Evolutionary conservation across 805 yeast species (phyloP), one percentile per base, ranked within the genome.

Genomic region (Sugiyamaella chiloensis): DNA sequence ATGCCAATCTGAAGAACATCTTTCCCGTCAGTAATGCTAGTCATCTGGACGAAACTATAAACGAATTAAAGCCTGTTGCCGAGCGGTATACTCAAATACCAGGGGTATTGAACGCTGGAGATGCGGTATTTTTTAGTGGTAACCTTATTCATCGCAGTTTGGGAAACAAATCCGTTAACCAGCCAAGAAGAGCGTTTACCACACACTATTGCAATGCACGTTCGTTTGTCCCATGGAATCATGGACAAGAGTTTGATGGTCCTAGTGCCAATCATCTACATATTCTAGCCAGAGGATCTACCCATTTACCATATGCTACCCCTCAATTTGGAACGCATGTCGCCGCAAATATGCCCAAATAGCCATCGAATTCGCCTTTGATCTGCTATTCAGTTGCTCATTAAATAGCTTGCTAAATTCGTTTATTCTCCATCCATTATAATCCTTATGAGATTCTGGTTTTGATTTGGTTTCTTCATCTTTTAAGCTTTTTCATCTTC

Each of bases 261-360:
- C 21, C 14, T 19, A 34, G 37, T 19, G 37, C 37, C 21, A 34
- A 34, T 7, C 9, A 34, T 8, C 5, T 34, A 19, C 37, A 34
- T 34, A 34, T 34, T 34, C 20, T 34, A 19, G 37, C 37, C 37
- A 12, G 37, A 34, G 37, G 37, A 34, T 19, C 14, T 21, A 34
- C 37, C 16, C 37, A 34, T 4, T 21, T 34, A 12, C 20, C 37
- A 19, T 34, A 34, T 19, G 37, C 7, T 16, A 14, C 12, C 4
- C 37, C 37, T 16, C 14, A 19, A 19, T 34, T 34, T 34, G 37
- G 37, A 19, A 34, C 20, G 5, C 37, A 14, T 6, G 34, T 29
- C 7, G 16, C 12, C 17, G n/a, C n/a, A n/a, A n/a, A n/a, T n/a
- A n/a, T n/a, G n/a, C n/a, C n/a, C n/a, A n/a, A n/a, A n/a, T n/a